A percentile compares a stretch with the other conserved stretches of the same genome.
These are phyloP conservation scores for Flaveria brownii DNA, from an alignment of 129 eudicot genomes.

Conservation along the genomic window DNA sequence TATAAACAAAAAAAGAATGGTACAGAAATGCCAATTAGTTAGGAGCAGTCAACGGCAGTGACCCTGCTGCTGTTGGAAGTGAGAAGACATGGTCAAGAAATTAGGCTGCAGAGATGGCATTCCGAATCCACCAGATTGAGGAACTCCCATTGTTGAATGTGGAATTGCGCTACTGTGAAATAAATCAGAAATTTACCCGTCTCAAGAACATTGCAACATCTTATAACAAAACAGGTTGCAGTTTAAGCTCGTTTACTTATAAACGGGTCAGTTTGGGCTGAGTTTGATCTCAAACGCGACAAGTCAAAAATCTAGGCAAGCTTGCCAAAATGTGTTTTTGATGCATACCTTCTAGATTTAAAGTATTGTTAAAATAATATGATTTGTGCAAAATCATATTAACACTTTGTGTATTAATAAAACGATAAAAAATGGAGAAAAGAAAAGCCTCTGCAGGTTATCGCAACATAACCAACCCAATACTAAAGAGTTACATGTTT, in stretches of 20 bases:
- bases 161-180: constrained; percentile 54
- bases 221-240: neutral
- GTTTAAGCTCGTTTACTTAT: neutral
- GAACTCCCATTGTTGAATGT: constrained; percentile 59
- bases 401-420: neutral
- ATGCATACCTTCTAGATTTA: neutral
- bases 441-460: neutral
- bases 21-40: constrained; percentile 5
- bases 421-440: neutral
- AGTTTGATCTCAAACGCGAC: neutral
- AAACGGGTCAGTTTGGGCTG: neutral
- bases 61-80: constrained; percentile 73
- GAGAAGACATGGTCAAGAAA: constrained; percentile 65
- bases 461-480: neutral
- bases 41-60: constrained; percentile 53
- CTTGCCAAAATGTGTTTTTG: constrained; percentile 1
- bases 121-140: constrained; percentile 68
- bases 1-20: constrained; percentile 22
- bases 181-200: neutral
- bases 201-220: constrained; percentile 1
- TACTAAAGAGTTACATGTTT: too few species aligned
- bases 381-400: neutral
- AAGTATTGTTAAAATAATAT: too few species aligned
- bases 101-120: constrained; percentile 64
- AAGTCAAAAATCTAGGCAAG: neutral